Evolutionary conservation across 2,329 filamentous ascomycete genomes (phyloP).

Genomic region (Penicillium sp.): DNA sequence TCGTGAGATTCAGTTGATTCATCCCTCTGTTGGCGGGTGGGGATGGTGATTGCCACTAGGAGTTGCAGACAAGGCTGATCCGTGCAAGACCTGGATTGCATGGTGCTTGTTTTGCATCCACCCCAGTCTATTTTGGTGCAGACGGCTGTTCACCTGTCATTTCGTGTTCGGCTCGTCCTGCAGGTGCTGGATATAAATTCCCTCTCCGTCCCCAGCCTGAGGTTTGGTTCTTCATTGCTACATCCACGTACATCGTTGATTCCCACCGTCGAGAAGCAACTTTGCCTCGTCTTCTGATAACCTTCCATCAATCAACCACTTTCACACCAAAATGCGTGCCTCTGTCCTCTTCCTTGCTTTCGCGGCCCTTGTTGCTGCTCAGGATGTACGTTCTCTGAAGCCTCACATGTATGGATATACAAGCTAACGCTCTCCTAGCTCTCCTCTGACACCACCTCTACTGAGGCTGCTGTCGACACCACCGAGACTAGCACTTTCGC

Average conservation of each 20-base stretch:
- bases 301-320: not conserved
- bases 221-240: slow-evolving; percentile 11
- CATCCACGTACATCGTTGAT: not conserved
- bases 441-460: slow-evolving; percentile 36
- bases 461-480: slow-evolving; percentile 2
- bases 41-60: slow-evolving; percentile 13
- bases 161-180: slow-evolving; percentile 16
- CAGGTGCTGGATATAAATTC: slow-evolving; percentile 23
- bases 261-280: not conserved
- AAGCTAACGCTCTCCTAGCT: slow-evolving; percentile 31
- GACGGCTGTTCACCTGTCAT: slow-evolving; percentile 24
- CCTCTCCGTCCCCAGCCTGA: slow-evolving; percentile 15
- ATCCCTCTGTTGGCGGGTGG: slow-evolving; percentile 7
- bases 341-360: slow-evolving; percentile 50
- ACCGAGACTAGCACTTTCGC: not conserved
- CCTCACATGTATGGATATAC: slow-evolving; percentile 14
- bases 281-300: not conserved
- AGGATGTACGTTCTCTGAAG: slow-evolving; percentile 29
- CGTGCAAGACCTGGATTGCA: not conserved
- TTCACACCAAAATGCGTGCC: slow-evolving; percentile 51
- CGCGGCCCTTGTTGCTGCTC: slow-evolving; percentile 49
- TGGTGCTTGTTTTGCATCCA: slow-evolving; percentile 18
- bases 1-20: slow-evolving; percentile 6
- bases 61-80: slow-evolving; percentile 24
- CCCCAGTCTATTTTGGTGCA: slow-evolving; percentile 25